These are phyloP conservation scores for Cladosporium oxysporum DNA, from an alignment of 2,329 filamentous ascomycete genomes.

Conservation along the genomic window DNA sequence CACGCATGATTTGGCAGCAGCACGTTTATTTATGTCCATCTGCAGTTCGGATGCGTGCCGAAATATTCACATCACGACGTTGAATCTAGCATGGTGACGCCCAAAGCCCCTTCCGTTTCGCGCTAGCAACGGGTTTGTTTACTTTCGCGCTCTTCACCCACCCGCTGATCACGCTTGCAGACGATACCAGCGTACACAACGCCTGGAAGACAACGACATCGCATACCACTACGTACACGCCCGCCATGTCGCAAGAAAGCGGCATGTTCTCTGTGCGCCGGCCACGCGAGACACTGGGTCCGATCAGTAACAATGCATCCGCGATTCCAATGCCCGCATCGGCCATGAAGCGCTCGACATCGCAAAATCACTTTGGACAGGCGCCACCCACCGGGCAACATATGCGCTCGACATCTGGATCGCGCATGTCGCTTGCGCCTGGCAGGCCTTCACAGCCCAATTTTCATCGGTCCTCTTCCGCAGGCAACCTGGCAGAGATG, in stretches of 20 bases:
- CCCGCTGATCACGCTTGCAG: neutral
- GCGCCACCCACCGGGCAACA: conserved; percentile 69
- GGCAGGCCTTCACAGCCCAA: conserved; percentile 81
- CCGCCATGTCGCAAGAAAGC: conserved; percentile 79
- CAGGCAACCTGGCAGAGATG: conserved; percentile 73
- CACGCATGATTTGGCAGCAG: neutral
- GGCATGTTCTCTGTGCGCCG: conserved; percentile 90
- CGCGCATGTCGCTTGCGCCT: conserved; percentile 81
- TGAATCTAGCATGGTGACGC: neutral
- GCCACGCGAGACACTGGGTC: conserved; percentile 88
- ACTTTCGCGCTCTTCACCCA: conserved; percentile 11
- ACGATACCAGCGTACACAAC: neutral
- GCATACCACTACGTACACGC: neutral
- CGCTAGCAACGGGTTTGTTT: conserved; percentile 12
- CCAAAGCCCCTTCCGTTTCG: neutral
- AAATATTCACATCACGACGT: neutral
- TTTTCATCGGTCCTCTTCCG: conserved; percentile 82
- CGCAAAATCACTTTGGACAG: conserved; percentile 66
- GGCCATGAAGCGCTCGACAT: conserved; percentile 89
- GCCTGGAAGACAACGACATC: neutral
- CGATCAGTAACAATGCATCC: conserved; percentile 73
- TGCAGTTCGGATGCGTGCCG: neutral
- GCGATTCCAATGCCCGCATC: conserved; percentile 88
- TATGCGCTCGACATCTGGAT: conserved; percentile 78
- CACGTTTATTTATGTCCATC: neutral